Base-by-base conservation (phyloP, 805 yeast genomes). In the Kockiozyma suomiensis region DNA sequence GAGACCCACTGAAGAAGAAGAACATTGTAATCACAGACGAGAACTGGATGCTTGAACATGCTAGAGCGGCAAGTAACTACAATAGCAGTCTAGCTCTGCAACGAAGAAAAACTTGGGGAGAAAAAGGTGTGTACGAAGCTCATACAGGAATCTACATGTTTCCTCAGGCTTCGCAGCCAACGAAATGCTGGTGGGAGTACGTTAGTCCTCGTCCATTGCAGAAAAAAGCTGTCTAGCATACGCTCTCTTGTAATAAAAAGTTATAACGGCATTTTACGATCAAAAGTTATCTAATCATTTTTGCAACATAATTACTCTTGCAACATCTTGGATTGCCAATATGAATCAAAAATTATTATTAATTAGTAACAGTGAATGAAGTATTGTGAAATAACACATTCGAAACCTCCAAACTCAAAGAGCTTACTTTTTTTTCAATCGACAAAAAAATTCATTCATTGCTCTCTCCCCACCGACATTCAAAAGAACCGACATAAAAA, bases 11-110 rank as follows among this genome's bases (percentile, higher is more conserved):
- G 54, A 69, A 68, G 63, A 67, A 69, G 56, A 67, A 72, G 60
- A 69, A 67, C 64, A 70, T 70, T 3, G 62, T 69, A 17, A 66
- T 83, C 48, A 80, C 82, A 35, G 90, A 90, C 66, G 86, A 86
- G 33, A 84, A 87, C 38, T 91, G 97, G 97, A 81, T 91, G 75
- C 83, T 81, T 66, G 92, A 89, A 68, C 91, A 90, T 66, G 94
- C 96, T 0, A 74, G 80, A n/a, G 87, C 93, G 33, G 83, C 91
- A 2, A 79, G 87, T 64, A 85, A 84, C 53, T 88, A 82, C 70
- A 94, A 94, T 72, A 75, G 82, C 35, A 80, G 80, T 59, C 74
- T 91, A 49, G 73, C 80, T 38, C 82, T 81, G 55, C 84, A 87
- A 60, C 78, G 92, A 63, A 80, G 81, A 25, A 75, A 81, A 40